A percentile compares a stretch with the other conserved stretches of the same genome.
These are phyloP conservation scores for Sorghum bicolor DNA, from an alignment of 176 grass and related monocot genomes.

Conservation along the genomic window Sorghum_bicolor_NCBIv3 NC_012871.2:76052001-76052500, in stretches of 20 bases:
- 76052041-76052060: not conserved
- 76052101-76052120: not conserved
- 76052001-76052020: too few species aligned
- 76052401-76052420: not conserved
- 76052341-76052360: too few species aligned
- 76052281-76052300: too few species aligned
- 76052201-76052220: not conserved
- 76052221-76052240: not conserved
- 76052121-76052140: not conserved
- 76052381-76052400: too few species aligned
- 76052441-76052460: too few species aligned
- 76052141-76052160: conserved; percentile 1
- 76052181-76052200: not conserved
- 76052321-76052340: too few species aligned
- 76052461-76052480: too few species aligned
- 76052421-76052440: too few species aligned
- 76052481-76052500: not conserved
- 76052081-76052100: not conserved
- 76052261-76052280: too few species aligned
- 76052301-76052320: too few species aligned
- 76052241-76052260: not conserved
- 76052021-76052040: not conserved
- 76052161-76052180: not conserved
- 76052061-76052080: not conserved
- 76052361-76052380: too few species aligned